A percentile compares a stretch with the other conserved stretches of the same genome.
These are phyloP conservation scores for Aspergillus fischeri DNA, from an alignment of 2,329 filamentous ascomycete species.

Conservation along the genomic window DNA sequence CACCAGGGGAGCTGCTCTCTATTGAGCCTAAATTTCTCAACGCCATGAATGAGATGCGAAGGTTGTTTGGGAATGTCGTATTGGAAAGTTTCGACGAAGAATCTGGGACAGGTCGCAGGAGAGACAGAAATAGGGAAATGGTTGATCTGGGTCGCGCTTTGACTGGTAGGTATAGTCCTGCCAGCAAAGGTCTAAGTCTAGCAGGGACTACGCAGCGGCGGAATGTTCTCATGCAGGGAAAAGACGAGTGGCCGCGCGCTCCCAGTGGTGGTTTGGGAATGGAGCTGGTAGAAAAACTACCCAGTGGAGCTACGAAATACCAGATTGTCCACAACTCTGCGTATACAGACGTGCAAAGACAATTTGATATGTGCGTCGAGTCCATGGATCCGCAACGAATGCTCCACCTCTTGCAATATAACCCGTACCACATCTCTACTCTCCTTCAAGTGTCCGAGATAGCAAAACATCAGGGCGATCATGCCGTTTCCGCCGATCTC, in stretches of 20 bases:
- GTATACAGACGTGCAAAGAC: constrained; percentile 70
- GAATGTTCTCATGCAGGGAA: constrained; percentile 82
- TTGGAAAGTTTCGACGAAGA: constrained; percentile 54
- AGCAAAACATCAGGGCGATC: constrained; percentile 85
- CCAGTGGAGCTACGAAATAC: constrained; percentile 65
- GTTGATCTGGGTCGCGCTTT: constrained; percentile 53
- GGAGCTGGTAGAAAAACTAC: constrained; percentile 58
- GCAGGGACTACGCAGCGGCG: constrained; percentile 67
- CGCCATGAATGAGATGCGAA: constrained; percentile 85
- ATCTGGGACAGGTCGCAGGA: constrained; percentile 44
- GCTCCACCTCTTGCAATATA: constrained; percentile 67
- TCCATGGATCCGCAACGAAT: constrained; percentile 79
- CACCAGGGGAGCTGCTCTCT: constrained; percentile 52
- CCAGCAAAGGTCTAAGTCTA: constrained; percentile 59
- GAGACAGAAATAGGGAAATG: constrained; percentile 51
- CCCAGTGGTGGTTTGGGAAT: constrained; percentile 80
- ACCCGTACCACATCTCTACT: constrained; percentile 88
- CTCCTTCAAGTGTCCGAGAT: constrained; percentile 92
- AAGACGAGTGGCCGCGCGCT: constrained; percentile 78
- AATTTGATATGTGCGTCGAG: constrained; percentile 77
- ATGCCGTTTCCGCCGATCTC: constrained; percentile 78
- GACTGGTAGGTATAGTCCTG: constrained; percentile 49
- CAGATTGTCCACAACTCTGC: constrained; percentile 67
- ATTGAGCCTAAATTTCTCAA: constrained; percentile 73
- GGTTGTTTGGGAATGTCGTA: constrained; percentile 64